Evolutionary conservation across 495 filamentous ascomycete genomes (phyloP), one percentile per base, ranked within the genome.

Genomic region (Trichoderma erinaceum): DNA sequence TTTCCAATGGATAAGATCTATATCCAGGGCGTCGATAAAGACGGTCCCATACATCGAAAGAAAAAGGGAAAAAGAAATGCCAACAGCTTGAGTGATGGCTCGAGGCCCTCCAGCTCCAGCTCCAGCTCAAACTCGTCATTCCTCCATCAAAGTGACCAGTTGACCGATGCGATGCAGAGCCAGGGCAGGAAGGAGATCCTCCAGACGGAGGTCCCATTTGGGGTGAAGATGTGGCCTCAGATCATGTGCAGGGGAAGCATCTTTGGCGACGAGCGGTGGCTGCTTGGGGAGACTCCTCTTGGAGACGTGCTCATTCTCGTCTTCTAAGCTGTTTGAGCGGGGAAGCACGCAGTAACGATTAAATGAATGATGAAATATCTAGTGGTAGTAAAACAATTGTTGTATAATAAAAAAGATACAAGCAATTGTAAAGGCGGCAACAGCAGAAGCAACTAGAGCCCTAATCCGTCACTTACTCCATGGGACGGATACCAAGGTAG

Each of bases 231-330:
- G 61, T 85, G 83, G 74, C 69, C 71, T n/a, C 78, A 87, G 70
- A 74, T 91, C 23, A 70, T 83, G 18, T 80, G 72, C 0, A 82
- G 79, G 70, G 87, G 87, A 4, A 83, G 80, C 69, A 83, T 91
- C 29, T 80, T 74, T 61, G 88, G 88, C 0, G 85, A 87, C 69
- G 88, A 91, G 73, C 72, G 83, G 35, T 90, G 87, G 80, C 58
- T 90, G 21, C 70, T 90, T 13, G 88, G 88, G 5, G 85, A 89
- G 74, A 86, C 86, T 70, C 67, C 72, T 2, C 72, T 75, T 12
- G 78, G 83, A 41, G 79, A 81, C 64, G 74, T 90, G 58, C 84
- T 86, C 0, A 72, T 90, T 67, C 76, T 85, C 69, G 69, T 83
- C 63, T 90, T 90, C 35, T 38, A 7, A 38, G 35, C 8, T 10